Conservation (phyloP, 495 filamentous ascomycete species). For the Neurospora sp. region DNA sequence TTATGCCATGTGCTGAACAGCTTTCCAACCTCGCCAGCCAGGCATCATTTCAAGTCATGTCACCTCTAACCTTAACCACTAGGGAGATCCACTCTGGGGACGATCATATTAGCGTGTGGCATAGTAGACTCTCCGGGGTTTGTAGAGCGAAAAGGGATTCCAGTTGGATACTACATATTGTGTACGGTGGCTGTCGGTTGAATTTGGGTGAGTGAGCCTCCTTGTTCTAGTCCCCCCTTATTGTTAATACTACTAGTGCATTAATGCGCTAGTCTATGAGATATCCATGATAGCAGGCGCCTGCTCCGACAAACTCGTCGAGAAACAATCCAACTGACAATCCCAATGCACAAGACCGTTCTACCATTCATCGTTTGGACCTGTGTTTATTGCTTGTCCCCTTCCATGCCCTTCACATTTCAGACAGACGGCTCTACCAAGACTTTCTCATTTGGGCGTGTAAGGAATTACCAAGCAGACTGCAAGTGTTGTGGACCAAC, state of each 20-base stretch:
- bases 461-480: not conserved
- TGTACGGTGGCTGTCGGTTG: not conserved
- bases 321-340: not conserved
- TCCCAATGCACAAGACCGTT: not conserved
- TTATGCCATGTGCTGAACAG: not conserved
- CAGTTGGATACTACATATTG: not conserved
- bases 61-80: not conserved
- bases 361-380: not conserved
- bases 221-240: not conserved
- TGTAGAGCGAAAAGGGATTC: not conserved
- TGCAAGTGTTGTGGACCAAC: not conserved
- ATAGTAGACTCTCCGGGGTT: not conserved
- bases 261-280: not conserved
- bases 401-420: not conserved
- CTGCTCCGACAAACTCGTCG: not conserved
- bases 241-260: not conserved
- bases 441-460: not conserved
- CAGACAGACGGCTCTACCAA: not conserved
- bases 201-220: not conserved
- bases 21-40: not conserved
- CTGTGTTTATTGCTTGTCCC: not conserved
- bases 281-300: not conserved
- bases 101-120: not conserved
- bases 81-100: not conserved
- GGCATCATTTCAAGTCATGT: not conserved